phyloP scores from a whole-genome alignment of 1,284 basidiomycete genomes.

The Pseudozyma tsukubaensis region DNA sequence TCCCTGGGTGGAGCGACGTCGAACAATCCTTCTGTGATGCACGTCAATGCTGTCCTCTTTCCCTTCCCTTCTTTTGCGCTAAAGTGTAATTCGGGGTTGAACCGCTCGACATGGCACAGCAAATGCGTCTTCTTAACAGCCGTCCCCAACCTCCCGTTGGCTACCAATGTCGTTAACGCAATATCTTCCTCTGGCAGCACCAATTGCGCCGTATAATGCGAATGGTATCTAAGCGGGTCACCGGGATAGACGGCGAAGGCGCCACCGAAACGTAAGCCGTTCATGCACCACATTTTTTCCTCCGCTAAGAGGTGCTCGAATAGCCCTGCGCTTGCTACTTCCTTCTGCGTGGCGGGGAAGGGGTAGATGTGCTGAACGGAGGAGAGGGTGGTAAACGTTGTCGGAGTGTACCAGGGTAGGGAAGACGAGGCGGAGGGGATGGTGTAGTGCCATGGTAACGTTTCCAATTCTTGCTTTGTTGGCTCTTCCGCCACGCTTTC shows the following conservation, averaged over 20 bases:
- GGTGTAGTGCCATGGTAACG: slow-evolving; percentile 35
- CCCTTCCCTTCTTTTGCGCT: not conserved
- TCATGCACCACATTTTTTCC: slow-evolving; percentile 72
- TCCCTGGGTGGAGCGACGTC: slow-evolving; percentile 15
- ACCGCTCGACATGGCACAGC: slow-evolving; percentile 74
- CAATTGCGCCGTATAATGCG: slow-evolving; percentile 83
- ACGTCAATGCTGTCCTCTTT: slow-evolving; percentile 9
- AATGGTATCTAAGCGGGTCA: slow-evolving; percentile 94
- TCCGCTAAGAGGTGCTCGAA: slow-evolving; percentile 81
- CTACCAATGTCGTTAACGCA: slow-evolving; percentile 76
- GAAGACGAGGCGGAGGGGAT: slow-evolving; percentile 25
- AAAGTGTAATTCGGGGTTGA: slow-evolving; percentile 1
- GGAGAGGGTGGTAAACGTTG: slow-evolving; percentile 73
- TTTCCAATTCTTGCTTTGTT: slow-evolving; percentile 1
- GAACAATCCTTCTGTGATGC: slow-evolving; percentile 7
- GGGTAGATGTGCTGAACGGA: slow-evolving; percentile 78
- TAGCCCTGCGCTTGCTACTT: slow-evolving; percentile 81
- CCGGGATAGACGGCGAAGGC: slow-evolving; percentile 97
- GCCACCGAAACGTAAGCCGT: slow-evolving; percentile 92
- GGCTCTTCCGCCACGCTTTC: slow-evolving; percentile 2
- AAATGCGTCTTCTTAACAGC: slow-evolving; percentile 97
- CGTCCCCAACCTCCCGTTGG: slow-evolving; percentile 93
- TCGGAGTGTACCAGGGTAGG: slow-evolving; percentile 47
- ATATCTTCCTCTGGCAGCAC: slow-evolving; percentile 15
- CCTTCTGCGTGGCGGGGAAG: slow-evolving; percentile 77